A percentile compares a stretch with the other conserved stretches of the same genome.
phyloP scores from a whole-genome alignment of 768 basidiomycete species.

The Termitomyces sp. region DNA sequence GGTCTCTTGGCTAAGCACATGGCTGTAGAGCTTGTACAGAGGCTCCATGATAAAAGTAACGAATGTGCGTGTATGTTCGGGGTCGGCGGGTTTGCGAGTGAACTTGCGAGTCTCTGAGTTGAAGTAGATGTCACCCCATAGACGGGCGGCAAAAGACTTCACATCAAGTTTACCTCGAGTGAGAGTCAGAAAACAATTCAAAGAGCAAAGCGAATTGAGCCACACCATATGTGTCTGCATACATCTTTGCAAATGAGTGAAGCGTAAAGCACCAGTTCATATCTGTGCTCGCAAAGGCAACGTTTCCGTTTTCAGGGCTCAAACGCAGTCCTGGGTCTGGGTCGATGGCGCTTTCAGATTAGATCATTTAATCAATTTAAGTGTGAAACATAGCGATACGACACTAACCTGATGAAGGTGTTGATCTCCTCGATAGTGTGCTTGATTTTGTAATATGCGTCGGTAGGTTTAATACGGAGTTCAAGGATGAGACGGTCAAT shows the following conservation, averaged over 20 bases:
- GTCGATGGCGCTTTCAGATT: slow-evolving; percentile 59
- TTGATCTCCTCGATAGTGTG: slow-evolving; percentile 99
- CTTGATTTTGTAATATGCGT: slow-evolving; percentile 98
- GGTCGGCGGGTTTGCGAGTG: slow-evolving; percentile 75
- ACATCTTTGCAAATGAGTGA: slow-evolving; percentile 92
- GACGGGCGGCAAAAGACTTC: slow-evolving; percentile 77
- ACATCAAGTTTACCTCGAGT: slow-evolving; percentile 70
- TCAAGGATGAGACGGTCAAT: slow-evolving; percentile 96
- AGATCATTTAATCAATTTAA: neutral
- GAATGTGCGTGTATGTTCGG: slow-evolving; percentile 79
- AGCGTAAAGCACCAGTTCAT: slow-evolving; percentile 99
- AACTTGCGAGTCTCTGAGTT: slow-evolving; percentile 83
- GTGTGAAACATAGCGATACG: neutral
- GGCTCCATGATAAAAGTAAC: slow-evolving; percentile 96
- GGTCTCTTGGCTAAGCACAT: slow-evolving; percentile 91
- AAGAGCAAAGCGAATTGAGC: neutral
- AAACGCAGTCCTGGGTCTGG: slow-evolving; percentile 84
- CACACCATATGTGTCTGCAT: slow-evolving; percentile 86
- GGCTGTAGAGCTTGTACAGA: slow-evolving; percentile 93
- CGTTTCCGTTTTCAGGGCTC: slow-evolving; percentile 94
- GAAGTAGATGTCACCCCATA: slow-evolving; percentile 99
- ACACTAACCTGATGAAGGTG: slow-evolving; percentile 80
- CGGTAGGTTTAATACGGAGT: slow-evolving; percentile 88
- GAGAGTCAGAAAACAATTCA: neutral
- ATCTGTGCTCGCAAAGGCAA: slow-evolving; percentile 94